Evolutionary conservation across 2,329 filamentous ascomycete species (phyloP), one percentile per base, ranked within the genome.

Genomic region (Cordyceps militaris): DNA sequence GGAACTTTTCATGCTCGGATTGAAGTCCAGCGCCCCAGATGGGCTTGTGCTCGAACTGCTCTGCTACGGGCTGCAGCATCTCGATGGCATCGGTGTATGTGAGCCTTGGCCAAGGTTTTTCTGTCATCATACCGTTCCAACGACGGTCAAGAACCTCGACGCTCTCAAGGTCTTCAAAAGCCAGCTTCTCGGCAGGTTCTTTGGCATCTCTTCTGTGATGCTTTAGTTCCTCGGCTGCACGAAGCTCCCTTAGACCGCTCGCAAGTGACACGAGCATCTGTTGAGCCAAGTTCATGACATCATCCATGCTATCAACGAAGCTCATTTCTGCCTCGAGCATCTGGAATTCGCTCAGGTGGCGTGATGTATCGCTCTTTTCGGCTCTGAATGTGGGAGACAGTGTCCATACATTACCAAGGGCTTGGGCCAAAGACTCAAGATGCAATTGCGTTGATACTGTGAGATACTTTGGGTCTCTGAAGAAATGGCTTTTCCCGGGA

Each of bases 341-440:
- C 74, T 97, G 97, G 67, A 99, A 97, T 69, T 99, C 94, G 75
- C 91, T 96, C 61, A 99, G 78, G 73, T 99, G 94, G 28, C 94
- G 85, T 6, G 91, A 86, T 0, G 94, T 97, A 67, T 97, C 92
- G 72, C 91, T 97, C 68, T 86, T 86, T 71, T 97, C 94, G 4
- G 94, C 94, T 38, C 94, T 85, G 69, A 99, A 99, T 0, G 91
- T 95, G 3, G 94, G 94, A 4, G 92, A 94, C 11, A 99, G 75
- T 1, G 92, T 89, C 92, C 94, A 99, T 8, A 97, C 94, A 65
- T 88, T 90, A 40, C 90, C 90, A 30, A 97, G 80, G 21, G 92
- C 86, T 66, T 96, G 91, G 0, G 92, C 86, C 58, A 97, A 81
- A 3, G 94, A 91, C 75, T 99, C 94, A 1, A 99, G 81, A 69